Base-by-base conservation (phyloP, 2,329 filamentous ascomycete genomes). In the Arthrobotrys iridis region DNA sequence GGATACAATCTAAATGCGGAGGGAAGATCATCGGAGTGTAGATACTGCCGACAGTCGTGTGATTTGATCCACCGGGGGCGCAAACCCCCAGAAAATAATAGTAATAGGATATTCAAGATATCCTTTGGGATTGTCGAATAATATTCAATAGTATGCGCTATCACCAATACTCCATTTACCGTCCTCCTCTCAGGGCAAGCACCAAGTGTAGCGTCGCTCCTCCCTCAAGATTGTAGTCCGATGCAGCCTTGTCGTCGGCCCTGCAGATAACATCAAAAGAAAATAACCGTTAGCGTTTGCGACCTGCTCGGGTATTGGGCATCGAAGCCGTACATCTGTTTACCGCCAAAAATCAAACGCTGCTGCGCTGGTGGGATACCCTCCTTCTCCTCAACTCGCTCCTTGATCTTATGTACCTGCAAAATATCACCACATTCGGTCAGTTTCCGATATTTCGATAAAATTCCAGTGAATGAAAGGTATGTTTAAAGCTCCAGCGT, bases 311-410 rank as follows among this genome's bases (percentile, higher is more conserved):
- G 15, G 40, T 43, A 60, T 28, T 11, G 4, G 26, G 24, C 1
- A 15, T 7, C 30, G 11, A 26, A 4, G 22, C 2, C 43, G 77
- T 84, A 97, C 95, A 99, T 97, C 83, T 99, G 95, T 86, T 99
- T 99, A 81, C 95, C 95, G 63, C 94, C 93, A 82, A 91, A 97
- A 81, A 99, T 99, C 78, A 99, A 85, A 72, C 95, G 90, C 84
- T 99, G 95, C 84, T 99, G 95, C 15, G 95, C 93, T 0, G 95
- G 95, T 45, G 95, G 94, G 80, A 99, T 99, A 68, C 95, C 95
- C 82, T 98, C 95, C 85, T 98, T 98, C 86, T 99, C 95, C 84
- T 99, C 95, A 66, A 99, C 95, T 81, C 94, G 93, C 84, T 98
- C 95, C 87, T 99, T 99, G 87, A 99, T 98, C 83, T 93, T 90